Percentiles rank a stretch among this genome's conserved stretches.
Evolutionary conservation across 257 asterid species (phyloP).

Genomic region (Lycium ferocissimum): DNA sequence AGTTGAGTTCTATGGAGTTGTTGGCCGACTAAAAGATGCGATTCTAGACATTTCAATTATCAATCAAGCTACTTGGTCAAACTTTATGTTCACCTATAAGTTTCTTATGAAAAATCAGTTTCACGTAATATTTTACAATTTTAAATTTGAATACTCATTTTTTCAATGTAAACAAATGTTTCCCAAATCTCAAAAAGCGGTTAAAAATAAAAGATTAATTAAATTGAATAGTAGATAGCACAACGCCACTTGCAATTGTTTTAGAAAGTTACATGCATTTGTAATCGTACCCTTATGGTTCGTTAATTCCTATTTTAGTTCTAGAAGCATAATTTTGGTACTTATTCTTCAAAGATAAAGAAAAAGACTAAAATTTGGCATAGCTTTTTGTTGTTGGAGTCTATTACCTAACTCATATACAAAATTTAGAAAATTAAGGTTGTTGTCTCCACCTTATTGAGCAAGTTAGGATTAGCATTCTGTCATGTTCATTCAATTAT

Average conservation of each 20-base stretch:
- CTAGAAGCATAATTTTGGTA: background rate
- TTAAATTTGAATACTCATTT: background rate
- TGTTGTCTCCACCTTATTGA: background rate
- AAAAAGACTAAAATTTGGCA: background rate
- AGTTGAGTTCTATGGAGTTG: background rate
- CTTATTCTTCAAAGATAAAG: background rate
- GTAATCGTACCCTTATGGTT: background rate
- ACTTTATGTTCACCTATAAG: background rate
- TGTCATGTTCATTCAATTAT: background rate
- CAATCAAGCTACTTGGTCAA: background rate
- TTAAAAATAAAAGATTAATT: background rate
- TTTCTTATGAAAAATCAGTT: background rate
- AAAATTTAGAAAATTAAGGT: background rate
- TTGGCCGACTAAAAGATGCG: background rate
- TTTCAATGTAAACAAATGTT: background rate
- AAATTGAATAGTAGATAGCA: conserved; percentile 7
- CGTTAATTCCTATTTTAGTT: background rate
- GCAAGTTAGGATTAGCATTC: background rate
- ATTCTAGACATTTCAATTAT: background rate
- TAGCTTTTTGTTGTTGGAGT: background rate
- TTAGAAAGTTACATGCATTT: background rate
- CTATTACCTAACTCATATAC: background rate
- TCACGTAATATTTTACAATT: no score
- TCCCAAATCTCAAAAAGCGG: background rate
- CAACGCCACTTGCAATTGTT: background rate